phyloP scores from a whole-genome alignment of 306 rosid genomes.

The Quercus rubra region DNA sequence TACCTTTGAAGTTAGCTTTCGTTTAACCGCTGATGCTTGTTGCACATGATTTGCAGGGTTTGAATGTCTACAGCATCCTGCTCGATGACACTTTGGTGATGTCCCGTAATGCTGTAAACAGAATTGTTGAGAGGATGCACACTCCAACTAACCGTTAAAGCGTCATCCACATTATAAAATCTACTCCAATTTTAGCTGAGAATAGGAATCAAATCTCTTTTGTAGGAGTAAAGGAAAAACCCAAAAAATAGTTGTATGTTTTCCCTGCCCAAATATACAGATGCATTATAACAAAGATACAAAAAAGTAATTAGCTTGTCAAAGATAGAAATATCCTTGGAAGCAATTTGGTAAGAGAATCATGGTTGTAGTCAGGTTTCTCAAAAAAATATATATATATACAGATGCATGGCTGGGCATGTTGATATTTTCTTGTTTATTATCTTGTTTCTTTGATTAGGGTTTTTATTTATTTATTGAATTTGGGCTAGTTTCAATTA shows the following conservation, averaged over 20 bases:
- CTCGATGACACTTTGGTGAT: slow-evolving; percentile 86
- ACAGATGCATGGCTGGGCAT: background rate
- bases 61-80: slow-evolving; percentile 84
- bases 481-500: background rate
- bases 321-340: no score
- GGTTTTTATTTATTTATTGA: background rate
- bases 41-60: slow-evolving; percentile 59
- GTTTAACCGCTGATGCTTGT: background rate
- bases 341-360: no score
- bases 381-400: no score
- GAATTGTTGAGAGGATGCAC: slow-evolving; percentile 84
- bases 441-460: background rate
- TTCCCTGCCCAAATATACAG: no score
- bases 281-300: no score
- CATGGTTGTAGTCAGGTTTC: no score
- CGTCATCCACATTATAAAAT: slow-evolving; percentile 11
- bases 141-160: slow-evolving; percentile 78
- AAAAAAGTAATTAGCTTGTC: no score
- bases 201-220: slow-evolving; percentile 14
- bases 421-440: background rate
- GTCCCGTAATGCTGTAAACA: slow-evolving; percentile 75
- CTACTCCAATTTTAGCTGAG: slow-evolving; percentile 3
- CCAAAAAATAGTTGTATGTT: slow-evolving; percentile 10
- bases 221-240: background rate
- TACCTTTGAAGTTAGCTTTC: slow-evolving; percentile 7